Evolutionary conservation across 129 eudicot genomes (phyloP).

Genomic region (Tagetes erecta): DNA sequence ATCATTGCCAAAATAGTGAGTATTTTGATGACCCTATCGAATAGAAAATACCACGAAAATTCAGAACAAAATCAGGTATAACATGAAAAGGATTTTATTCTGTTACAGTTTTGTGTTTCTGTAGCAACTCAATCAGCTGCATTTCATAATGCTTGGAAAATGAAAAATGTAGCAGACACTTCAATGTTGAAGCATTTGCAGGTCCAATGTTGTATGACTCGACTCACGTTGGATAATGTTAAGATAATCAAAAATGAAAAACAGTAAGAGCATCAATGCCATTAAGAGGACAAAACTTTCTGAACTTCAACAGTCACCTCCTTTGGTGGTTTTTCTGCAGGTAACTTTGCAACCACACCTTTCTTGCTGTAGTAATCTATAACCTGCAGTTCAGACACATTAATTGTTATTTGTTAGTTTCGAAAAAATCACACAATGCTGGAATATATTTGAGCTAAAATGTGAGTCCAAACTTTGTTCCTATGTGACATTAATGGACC

Average conservation of each 20-base stretch:
- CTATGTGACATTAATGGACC: not conserved
- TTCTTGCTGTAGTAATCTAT: constrained; percentile 58
- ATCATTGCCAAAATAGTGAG: too few species aligned
- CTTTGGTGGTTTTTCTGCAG: constrained; percentile 68
- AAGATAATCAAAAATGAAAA: constrained; percentile 9
- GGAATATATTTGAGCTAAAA: not conserved
- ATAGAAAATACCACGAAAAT: not conserved
- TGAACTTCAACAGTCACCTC: constrained; percentile 60
- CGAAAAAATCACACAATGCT: not conserved
- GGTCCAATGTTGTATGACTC: constrained; percentile 28
- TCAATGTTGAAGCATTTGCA: constrained; percentile 22
- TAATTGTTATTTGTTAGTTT: not conserved
- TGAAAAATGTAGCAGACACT: constrained; percentile 19
- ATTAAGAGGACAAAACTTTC: constrained; percentile 42
- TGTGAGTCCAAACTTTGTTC: not conserved
- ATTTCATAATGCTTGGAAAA: constrained; percentile 28
- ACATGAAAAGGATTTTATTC: constrained; percentile 32
- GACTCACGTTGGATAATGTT: constrained; percentile 5
- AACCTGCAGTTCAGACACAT: constrained; percentile 44
- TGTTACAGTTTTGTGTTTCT: constrained; percentile 24
- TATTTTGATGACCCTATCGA: too few species aligned
- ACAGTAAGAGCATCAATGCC: not conserved
- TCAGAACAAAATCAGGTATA: constrained; percentile 8
- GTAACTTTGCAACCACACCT: constrained; percentile 65
- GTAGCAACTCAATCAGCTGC: constrained; percentile 31